Percentiles rank a stretch among this genome's conserved stretches.
Evolutionary conservation across 1,284 basidiomycete species (phyloP).

Genomic region (Papiliotrema flavescens): DNA sequence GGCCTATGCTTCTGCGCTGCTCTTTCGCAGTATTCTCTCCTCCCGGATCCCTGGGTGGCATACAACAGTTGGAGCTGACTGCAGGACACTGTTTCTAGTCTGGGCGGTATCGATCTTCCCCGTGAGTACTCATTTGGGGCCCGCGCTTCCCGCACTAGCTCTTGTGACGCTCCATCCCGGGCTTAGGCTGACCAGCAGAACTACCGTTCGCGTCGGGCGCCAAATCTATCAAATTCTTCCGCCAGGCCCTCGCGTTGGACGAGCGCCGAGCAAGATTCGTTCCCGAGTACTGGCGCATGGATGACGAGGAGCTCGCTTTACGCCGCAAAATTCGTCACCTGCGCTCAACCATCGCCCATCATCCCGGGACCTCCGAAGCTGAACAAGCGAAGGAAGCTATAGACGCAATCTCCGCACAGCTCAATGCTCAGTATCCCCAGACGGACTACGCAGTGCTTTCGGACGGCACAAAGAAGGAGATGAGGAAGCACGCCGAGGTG

Average conservation of each 20-base stretch:
- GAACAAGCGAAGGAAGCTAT: not conserved
- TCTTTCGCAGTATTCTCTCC: too few relatives aligned
- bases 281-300: constrained; percentile 24
- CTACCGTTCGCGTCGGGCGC: constrained; percentile 25
- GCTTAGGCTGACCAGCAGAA: constrained; percentile 3
- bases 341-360: not conserved
- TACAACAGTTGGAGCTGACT: not conserved
- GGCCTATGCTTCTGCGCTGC: too few relatives aligned
- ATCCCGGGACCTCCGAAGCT: not conserved
- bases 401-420: not conserved
- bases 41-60: too few relatives aligned
- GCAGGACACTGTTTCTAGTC: constrained; percentile 19
- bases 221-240: constrained; percentile 33
- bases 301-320: not conserved
- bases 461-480: not conserved
- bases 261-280: constrained; percentile 41
- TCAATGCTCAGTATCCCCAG: not conserved
- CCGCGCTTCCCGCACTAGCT: too few relatives aligned
- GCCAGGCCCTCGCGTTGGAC: constrained; percentile 44
- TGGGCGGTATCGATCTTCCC: constrained; percentile 9
- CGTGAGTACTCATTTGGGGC: not conserved
- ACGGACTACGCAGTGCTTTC: not conserved
- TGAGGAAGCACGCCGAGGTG: constrained; percentile 16
- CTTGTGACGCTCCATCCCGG: too few relatives aligned
- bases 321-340: not conserved